Conservation (phyloP, 345 rosid species). For the Sonneratia caseolaris region DNA sequence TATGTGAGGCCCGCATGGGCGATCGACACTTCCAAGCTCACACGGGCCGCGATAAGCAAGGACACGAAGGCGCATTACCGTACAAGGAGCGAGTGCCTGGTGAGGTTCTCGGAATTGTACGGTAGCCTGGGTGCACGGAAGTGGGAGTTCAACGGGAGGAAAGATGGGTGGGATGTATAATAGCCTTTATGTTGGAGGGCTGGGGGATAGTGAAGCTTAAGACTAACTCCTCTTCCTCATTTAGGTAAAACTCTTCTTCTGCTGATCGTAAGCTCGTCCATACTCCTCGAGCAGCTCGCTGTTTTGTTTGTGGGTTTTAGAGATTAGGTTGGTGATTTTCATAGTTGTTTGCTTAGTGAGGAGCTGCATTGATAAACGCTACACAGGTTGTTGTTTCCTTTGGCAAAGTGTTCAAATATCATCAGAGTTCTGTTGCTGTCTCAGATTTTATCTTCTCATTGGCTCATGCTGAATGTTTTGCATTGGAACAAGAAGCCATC, state of each 20-base stretch:
- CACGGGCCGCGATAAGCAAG: constrained; percentile 74
- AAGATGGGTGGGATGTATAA: constrained; percentile 90
- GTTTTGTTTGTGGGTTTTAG: background rate
- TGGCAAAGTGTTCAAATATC: background rate
- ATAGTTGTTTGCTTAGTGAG: background rate
- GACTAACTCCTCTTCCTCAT: background rate
- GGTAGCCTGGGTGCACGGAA: constrained; percentile 51
- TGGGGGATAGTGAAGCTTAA: background rate
- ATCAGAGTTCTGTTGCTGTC: background rate
- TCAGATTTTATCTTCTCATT: background rate
- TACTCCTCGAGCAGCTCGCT: background rate
- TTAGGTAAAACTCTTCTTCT: constrained; percentile 2
- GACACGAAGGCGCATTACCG: constrained; percentile 69
- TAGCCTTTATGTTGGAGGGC: constrained; percentile 12
- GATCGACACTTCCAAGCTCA: constrained; percentile 74
- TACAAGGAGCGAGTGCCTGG: constrained; percentile 60
- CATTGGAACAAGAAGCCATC: background rate
- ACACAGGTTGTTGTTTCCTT: background rate
- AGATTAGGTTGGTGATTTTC: background rate
- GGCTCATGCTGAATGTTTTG: background rate
- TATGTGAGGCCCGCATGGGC: constrained; percentile 84
- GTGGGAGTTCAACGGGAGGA: constrained; percentile 53
- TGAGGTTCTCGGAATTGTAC: constrained; percentile 51
- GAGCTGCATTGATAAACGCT: background rate
- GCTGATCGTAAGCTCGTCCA: background rate